These are phyloP conservation scores for Misopates orontium DNA, from an alignment of 257 asterid genomes.

Conservation along the genomic window DNA sequence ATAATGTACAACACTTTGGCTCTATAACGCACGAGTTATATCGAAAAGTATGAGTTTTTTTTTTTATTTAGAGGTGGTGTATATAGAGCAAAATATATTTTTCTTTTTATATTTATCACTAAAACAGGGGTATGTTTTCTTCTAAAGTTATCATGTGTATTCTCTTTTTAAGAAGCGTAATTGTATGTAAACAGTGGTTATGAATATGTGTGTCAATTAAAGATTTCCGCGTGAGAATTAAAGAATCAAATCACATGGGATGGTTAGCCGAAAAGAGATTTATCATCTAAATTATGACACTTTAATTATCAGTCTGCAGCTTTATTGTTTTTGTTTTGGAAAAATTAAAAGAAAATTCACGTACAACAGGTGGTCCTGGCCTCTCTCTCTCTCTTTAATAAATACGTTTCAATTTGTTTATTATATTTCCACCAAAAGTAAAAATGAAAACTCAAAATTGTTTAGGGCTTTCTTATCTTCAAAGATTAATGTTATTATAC, in stretches of 20 bases:
- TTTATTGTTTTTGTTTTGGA: slow-evolving; percentile 17
- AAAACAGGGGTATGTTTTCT: no score
- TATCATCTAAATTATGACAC: slow-evolving; percentile 33
- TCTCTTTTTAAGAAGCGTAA: no score
- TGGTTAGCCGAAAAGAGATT: slow-evolving; percentile 40
- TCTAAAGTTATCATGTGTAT: no score
- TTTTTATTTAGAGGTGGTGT: no score
- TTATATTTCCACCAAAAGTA: background rate
- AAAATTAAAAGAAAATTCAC: background rate
- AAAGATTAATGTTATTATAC: slow-evolving; percentile 16
- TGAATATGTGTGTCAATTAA: no score
- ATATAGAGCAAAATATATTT: no score
- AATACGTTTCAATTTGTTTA: background rate
- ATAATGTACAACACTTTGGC: no score
- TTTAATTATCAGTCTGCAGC: slow-evolving; percentile 52
- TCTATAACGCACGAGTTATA: no score
- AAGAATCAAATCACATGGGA: slow-evolving; percentile 62
- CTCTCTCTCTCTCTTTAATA: background rate
- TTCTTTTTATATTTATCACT: no score
- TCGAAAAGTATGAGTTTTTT: no score
- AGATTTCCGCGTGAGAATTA: slow-evolving; percentile 46
- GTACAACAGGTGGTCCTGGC: slow-evolving; percentile 22
- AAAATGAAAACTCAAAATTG: background rate
- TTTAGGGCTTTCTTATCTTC: background rate
- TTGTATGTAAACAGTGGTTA: no score